Evolutionary conservation across 306 rosid genomes (phyloP), one percentile per base, ranked within the genome.

Genomic region (Inga leiocalycina): DNA sequence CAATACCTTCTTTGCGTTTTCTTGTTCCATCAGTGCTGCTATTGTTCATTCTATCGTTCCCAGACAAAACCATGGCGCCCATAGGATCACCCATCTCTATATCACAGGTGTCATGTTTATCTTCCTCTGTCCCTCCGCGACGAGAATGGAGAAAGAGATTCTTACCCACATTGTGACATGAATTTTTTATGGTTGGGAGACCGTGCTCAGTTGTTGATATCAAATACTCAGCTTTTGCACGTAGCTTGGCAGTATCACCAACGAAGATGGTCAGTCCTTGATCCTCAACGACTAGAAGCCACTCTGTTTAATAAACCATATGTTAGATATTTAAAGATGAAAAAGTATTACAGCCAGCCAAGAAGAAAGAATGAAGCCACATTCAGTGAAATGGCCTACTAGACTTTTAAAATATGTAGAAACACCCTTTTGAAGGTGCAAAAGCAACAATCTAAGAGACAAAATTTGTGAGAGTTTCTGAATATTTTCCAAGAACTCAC

Each of bases 271-370:
- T 71, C 69, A 86, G 66, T 82, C 92, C 97, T 79, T 87, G 93
- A 37, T 87, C 90, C 89, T 93, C 90, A 76, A 83, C 86, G 70
- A 71, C 87, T 43, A 93, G 91, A 78, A 93, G 92, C 95, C 95
- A 93, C 82, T 90, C 97, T 93, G 89, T 79, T 80, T 41, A 85
- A 70, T 45, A 66, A 57, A 84, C 79, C 79, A 54, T 51, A 11
- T 15, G 43, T 81, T 73, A 81, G 67, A 75, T 48, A 44, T 9
- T 45, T 4, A 76, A 15, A 46, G 73, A 74, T 39, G 3, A 67
- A 71, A 80, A 78, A 19, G 59, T 39, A 13, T 76, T 37, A 30
- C 27, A 49, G 41, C 41, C 79, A 44, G 30, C 16, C 8, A 39
- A 44, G 24, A 22, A 73, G 64, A 70, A 48, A 46, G 64, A 41